Evolutionary conservation across 495 filamentous ascomycete genomes (phyloP).

Genomic region (Penicillium cataractarum): DNA sequence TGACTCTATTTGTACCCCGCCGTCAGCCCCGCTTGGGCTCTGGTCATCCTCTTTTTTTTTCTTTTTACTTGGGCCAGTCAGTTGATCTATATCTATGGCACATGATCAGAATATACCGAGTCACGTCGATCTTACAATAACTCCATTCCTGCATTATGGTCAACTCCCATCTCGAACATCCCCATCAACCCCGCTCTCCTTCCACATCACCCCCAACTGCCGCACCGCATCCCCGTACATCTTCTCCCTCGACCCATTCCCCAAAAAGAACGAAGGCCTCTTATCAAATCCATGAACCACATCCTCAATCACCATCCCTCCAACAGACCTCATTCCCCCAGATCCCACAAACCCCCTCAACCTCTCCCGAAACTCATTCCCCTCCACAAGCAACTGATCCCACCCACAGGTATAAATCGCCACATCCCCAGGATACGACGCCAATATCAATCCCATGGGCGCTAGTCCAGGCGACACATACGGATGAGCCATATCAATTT

Average conservation of each 20-base stretch:
- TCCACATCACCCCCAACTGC: constrained; percentile 28
- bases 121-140: too few species aligned
- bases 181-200: neutral
- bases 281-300: constrained; percentile 36
- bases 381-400: constrained; percentile 33
- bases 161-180: neutral
- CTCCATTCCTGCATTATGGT: too few species aligned
- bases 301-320: constrained; percentile 25
- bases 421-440: constrained; percentile 21
- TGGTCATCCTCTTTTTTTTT: too few species aligned
- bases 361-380: constrained; percentile 27
- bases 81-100: neutral
- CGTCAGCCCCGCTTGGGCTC: constrained; percentile 22
- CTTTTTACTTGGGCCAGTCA: neutral
- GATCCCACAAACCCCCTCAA: constrained; percentile 18
- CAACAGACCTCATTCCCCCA: constrained; percentile 17
- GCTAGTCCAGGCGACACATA: constrained; percentile 29
- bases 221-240: constrained; percentile 29
- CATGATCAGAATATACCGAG: neutral
- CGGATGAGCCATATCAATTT: constrained; percentile 28
- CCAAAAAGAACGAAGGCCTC: constrained; percentile 26
- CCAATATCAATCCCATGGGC: constrained; percentile 11
- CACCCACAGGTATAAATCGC: constrained; percentile 33
- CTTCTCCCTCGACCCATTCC: constrained; percentile 16
- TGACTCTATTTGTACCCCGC: constrained; percentile 25